phyloP scores from a whole-genome alignment of 495 filamentous ascomycete genomes.

The Recurvomyces mirabilis region DNA sequence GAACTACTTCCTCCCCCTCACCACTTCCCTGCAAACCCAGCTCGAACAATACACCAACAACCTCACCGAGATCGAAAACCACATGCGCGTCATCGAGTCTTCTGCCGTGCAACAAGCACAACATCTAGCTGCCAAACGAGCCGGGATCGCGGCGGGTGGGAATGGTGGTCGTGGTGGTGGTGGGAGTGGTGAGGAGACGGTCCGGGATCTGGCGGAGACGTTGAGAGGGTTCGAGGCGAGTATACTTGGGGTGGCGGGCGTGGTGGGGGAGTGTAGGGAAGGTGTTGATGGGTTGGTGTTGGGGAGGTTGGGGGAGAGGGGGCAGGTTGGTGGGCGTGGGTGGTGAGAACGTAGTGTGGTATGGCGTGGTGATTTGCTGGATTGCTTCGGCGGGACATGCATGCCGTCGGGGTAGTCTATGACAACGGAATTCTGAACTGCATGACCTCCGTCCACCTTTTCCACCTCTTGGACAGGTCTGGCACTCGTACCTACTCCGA shows the following conservation, averaged over 20 bases:
- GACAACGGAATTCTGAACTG: no score
- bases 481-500: no score
- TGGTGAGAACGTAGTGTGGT: no score
- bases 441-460: no score
- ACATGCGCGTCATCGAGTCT: slow-evolving; percentile 63
- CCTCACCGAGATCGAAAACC: slow-evolving; percentile 70
- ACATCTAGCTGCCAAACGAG: slow-evolving; percentile 35
- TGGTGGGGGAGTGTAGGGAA: slow-evolving; percentile 21
- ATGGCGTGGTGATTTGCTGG: no score
- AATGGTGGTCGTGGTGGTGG: neutral
- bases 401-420: no score
- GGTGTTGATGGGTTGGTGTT: slow-evolving; percentile 21
- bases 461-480: no score
- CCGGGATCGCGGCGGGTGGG: neutral
- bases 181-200: slow-evolving; percentile 6
- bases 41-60: slow-evolving; percentile 56
- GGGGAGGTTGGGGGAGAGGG: slow-evolving; percentile 8
- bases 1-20: slow-evolving; percentile 58
- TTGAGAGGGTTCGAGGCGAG: slow-evolving; percentile 18
- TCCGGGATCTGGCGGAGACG: slow-evolving; percentile 21
- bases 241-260: slow-evolving; percentile 17
- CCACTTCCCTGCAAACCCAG: slow-evolving; percentile 58
- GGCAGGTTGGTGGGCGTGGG: slow-evolving; percentile 1
- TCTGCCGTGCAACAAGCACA: slow-evolving; percentile 59
- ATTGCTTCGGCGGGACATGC: no score